Conservation (phyloP, 257 asterid species). For the Fraxinus anomala region DNA sequence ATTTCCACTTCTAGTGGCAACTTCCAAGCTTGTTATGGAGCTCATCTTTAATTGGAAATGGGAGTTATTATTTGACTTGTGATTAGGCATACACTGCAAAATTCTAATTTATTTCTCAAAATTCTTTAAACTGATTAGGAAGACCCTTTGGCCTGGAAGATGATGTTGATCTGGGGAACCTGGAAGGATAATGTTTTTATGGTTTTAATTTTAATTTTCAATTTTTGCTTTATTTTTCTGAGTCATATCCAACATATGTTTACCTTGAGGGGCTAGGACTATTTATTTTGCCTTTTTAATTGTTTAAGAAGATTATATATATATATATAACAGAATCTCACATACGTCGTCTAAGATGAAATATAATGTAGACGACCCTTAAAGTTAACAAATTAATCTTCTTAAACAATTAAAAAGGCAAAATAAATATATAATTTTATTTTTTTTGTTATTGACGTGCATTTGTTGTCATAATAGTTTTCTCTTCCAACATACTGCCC, state of each 20-base stretch:
- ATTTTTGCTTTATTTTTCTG: no score
- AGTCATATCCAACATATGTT: background rate
- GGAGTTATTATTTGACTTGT: background rate
- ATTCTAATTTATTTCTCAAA: background rate
- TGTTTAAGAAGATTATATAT: background rate
- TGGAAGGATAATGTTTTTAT: background rate
- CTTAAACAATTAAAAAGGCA: no score
- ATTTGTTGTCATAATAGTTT: background rate
- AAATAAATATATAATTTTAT: no score
- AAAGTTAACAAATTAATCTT: background rate
- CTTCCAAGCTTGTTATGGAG: background rate
- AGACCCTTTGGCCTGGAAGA: background rate
- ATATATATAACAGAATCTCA: background rate
- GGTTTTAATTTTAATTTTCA: background rate
- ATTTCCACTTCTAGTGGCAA: background rate
- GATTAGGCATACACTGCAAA: background rate
- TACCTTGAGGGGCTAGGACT: background rate
- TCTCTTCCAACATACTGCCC: background rate
- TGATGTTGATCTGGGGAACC: background rate
- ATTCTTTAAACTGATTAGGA: background rate
- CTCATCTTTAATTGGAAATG: background rate
- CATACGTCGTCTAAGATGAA: background rate
- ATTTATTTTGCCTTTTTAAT: background rate
- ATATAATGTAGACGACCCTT: background rate
- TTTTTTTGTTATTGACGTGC: no score